Evolutionary conservation across 495 filamentous ascomycete species (phyloP), one percentile per base, ranked within the genome.

Genomic region (Bryoglossum gracile): DNA sequence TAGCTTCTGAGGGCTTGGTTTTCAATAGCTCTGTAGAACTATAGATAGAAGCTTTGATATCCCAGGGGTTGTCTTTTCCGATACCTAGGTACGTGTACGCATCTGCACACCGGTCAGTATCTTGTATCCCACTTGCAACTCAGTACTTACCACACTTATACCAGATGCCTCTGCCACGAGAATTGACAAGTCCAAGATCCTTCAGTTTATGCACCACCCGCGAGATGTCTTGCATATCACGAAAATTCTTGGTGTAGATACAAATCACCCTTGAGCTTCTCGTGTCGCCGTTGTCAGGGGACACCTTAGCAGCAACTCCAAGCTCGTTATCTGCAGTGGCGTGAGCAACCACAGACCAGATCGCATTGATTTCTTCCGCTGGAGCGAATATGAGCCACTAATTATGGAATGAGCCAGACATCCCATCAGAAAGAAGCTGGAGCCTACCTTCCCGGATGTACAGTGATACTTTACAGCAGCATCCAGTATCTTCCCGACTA

Each of bases 371-470:
- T n/a, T 74, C 56, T 2, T 68, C 63, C 4, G 62, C 49, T 3
- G 64, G 55, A 1, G 78, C 76, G 57, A 89, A 89, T n/a, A 94
- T 55, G 84, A 95, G 86, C 89, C 89, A 94, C 72, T 72, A 22
- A 43, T 16, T 4, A 55, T 14, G 9, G 53, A 38, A 53, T 55
- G 16, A 50, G 24, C 16, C 28, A 4, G 10, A 17, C 2, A 35
- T 3, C 18, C 4, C 9, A 34, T 22, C 21, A 17, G 17, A 25
- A 3, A 18, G 18, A 6, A 9, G 19, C 26, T 0, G 35, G 14
- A 23, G 39, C 62, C 32, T 44, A 71, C 73, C 63, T 87, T 89
- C 33, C 85, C 84, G n/a, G 65, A 63, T n/a, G 69, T 72, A 14
- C 77, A 71, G n/a, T 67, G 67, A 4, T 64, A 72, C 38, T 74